Percentiles rank a stretch among this genome's conserved stretches.
These are phyloP conservation scores for Xylaria sp. DNA, from an alignment of 2,329 filamentous ascomycete genomes.

Conservation along the genomic window DNA sequence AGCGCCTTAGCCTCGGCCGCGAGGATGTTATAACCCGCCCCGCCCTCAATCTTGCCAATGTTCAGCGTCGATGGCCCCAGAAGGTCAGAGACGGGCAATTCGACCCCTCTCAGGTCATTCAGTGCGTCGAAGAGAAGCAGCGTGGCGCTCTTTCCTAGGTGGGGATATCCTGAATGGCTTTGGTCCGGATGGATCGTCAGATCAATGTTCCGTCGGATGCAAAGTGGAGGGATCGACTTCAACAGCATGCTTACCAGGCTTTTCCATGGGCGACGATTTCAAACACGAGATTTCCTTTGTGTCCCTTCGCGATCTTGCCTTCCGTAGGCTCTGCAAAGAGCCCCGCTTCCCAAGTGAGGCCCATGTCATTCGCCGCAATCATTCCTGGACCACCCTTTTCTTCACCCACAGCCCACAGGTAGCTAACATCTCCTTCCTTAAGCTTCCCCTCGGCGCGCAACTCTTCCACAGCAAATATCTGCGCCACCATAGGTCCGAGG, in stretches of 20 bases:
- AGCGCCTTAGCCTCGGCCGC: constrained; percentile 46
- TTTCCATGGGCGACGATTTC: constrained; percentile 41
- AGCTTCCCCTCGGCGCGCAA: constrained; percentile 36
- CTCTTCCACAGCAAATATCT: constrained; percentile 53
- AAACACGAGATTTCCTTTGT: constrained; percentile 53
- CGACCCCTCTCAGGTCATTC: constrained; percentile 39
- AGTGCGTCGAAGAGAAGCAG: constrained; percentile 42
- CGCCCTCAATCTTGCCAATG: constrained; percentile 47
- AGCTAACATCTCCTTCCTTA: constrained; percentile 38
- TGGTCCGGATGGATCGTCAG: not conserved
- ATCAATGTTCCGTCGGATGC: not conserved
- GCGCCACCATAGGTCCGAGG: constrained; percentile 51
- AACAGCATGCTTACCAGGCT: constrained; percentile 30
- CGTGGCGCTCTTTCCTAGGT: constrained; percentile 43
- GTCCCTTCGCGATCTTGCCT: constrained; percentile 57
- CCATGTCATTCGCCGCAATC: constrained; percentile 53
- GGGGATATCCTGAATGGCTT: constrained; percentile 46
- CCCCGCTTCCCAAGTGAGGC: constrained; percentile 51
- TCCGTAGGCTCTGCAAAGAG: constrained; percentile 63
- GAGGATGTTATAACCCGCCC: constrained; percentile 48
- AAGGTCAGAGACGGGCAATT: constrained; percentile 44
- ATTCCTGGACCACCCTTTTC: constrained; percentile 62
- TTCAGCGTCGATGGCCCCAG: constrained; percentile 49
- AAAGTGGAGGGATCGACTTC: not conserved
- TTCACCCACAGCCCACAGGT: constrained; percentile 54